Evolutionary conservation across 257 asterid genomes (phyloP).

Genomic region (Capsicum baccatum): DNA sequence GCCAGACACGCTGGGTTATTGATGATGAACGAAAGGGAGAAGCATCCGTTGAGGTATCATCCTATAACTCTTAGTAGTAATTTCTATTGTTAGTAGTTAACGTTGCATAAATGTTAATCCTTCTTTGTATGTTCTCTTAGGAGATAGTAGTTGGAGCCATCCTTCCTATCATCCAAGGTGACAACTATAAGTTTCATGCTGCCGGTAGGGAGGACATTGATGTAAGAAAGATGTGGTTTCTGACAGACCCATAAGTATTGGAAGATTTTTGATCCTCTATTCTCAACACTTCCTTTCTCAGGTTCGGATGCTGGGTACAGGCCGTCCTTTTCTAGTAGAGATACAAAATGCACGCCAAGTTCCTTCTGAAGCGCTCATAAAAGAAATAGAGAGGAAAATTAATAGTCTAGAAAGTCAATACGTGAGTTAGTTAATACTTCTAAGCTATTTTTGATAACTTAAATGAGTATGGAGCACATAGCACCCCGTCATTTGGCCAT

Average conservation of each 20-base stretch:
- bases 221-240: constrained; percentile 51
- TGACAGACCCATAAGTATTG: neutral
- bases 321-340: constrained; percentile 95
- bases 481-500: neutral
- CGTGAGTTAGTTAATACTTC: constrained; percentile 47
- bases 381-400: constrained; percentile 74
- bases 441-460: neutral
- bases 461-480: neutral
- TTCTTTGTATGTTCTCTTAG: constrained; percentile 48
- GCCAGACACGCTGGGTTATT: constrained; percentile 95
- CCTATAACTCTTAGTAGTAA: constrained; percentile 26
- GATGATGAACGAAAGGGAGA: constrained; percentile 98
- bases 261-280: constrained; percentile 26
- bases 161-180: constrained; percentile 86
- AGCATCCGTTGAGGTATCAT: constrained; percentile 88
- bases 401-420: constrained; percentile 67
- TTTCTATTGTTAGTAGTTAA: constrained; percentile 28
- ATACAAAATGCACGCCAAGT: constrained; percentile 76
- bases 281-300: constrained; percentile 36
- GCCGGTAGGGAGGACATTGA: constrained; percentile 99
- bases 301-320: constrained; percentile 98
- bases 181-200: constrained; percentile 90
- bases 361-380: constrained; percentile 68
- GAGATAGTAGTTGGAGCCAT: constrained; percentile 81
- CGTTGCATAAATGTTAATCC: constrained; percentile 22